phyloP scores from a whole-genome alignment of 192 early-diverging fungal species.

The Backusella tarrabulga region DNA sequence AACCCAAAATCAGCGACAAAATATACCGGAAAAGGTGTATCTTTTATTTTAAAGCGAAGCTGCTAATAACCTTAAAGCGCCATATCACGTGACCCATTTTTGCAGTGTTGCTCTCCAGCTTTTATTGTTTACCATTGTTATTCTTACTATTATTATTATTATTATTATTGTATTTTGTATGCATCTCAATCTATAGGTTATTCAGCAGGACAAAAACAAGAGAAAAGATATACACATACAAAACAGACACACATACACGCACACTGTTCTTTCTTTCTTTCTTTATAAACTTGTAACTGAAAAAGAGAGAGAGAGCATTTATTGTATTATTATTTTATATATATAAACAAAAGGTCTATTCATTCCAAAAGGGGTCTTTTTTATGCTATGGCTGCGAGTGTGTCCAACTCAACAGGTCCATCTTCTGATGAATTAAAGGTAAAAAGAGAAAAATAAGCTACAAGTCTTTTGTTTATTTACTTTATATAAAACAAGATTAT shows the following conservation, averaged over 20 bases:
- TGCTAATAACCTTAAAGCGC: too few species aligned
- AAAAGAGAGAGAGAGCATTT: background rate
- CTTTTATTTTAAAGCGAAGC: too few species aligned
- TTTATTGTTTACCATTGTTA: background rate
- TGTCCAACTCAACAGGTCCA: background rate
- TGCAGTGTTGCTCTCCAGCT: background rate
- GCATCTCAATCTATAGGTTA: background rate
- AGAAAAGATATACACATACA: background rate
- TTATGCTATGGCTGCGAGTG: constrained; percentile 11
- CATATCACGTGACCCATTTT: background rate
- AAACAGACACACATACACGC: background rate
- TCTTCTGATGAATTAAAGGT: constrained; percentile 7
- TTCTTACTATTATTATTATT: background rate
- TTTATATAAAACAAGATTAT: background rate
- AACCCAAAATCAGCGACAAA: too few species aligned
- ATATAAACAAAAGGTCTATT: background rate
- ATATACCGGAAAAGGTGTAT: too few species aligned
- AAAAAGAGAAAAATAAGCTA: background rate
- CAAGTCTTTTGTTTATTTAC: background rate
- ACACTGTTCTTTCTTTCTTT: background rate
- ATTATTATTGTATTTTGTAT: background rate
- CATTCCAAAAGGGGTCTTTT: background rate
- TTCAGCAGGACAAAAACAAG: background rate
- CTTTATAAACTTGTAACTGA: background rate
- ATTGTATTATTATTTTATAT: background rate